Base-by-base conservation (phyloP, 495 filamentous ascomycete genomes). In the Venustampulla echinocandica region DNA sequence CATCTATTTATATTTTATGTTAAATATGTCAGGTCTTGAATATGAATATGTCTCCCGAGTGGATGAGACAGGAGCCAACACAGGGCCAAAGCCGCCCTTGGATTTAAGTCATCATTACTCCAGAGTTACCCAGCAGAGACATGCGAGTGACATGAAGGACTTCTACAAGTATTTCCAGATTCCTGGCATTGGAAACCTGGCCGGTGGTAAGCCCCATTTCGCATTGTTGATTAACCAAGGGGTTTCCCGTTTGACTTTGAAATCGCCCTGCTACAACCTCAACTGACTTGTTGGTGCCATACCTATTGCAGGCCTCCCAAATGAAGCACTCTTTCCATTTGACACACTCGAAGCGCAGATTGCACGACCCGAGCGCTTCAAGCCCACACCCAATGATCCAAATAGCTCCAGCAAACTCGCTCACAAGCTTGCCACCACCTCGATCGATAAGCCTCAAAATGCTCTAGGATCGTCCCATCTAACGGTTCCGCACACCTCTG, bases 81-180 rank as follows among this genome's bases (percentile, higher is more conserved):
- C 34, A 2, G 46, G 42, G 7, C 44, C 45, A 0, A 48, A 46
- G 18, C 50, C 55, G 13, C 55, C 55, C 3, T n/a, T 80, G 42
- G 86, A 95, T 60, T 69, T 95, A 44, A 81, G 79, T 46, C 85
- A 95, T 61, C 85, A 90, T 60, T 81, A 77, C 53, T 85, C 83
- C 3, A 69, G 73, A 37, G 67, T 75, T 21, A 82, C 85, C 46
- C 80, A 77, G 54, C 71, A 72, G 15, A 76, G 89, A 10, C 44
- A 61, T 3, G 63, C 75, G 7, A 92, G 79, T 57, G 63, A 58
- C 23, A 72, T 94, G 52, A 95, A 95, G 64, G 47, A 66, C 24
- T 84, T 88, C 55, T 95, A 95, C 64, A 90, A 87, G 57, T 92
- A 85, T 59, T 93, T 90, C 52, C 15, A 57, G 17, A 87, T 90